A percentile compares a stretch with the other conserved stretches of the same genome.
Evolutionary conservation across 169 alveolate genomes (phyloP).

Genomic region (Neospora caninum): DNA sequence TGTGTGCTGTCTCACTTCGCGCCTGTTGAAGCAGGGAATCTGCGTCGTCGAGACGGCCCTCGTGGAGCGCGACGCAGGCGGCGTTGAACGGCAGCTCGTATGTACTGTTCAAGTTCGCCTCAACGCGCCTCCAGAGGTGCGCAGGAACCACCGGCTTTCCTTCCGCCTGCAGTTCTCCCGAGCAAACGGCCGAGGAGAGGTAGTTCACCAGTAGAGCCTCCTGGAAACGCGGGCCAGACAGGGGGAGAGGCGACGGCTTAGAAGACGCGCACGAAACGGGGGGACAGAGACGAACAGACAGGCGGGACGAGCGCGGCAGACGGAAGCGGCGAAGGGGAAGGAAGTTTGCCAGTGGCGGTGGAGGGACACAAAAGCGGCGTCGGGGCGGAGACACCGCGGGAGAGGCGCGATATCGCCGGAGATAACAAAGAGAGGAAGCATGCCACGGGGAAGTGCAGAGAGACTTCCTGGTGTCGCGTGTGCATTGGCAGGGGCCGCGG

Average conservation of each 20-base stretch:
- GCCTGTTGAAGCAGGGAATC: slow-evolving; percentile 14
- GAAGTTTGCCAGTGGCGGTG: too few relatives aligned
- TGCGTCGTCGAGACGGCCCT: slow-evolving; percentile 30
- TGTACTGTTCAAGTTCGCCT: background rate
- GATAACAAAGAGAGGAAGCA: too few relatives aligned
- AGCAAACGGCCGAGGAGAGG: slow-evolving; percentile 26
- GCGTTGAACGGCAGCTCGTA: slow-evolving; percentile 58
- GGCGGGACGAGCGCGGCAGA: too few relatives aligned
- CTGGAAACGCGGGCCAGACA: background rate
- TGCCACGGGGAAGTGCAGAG: too few relatives aligned
- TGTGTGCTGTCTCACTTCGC: background rate
- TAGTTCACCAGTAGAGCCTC: slow-evolving; percentile 24
- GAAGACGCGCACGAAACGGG: too few relatives aligned
- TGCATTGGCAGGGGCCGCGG: too few relatives aligned
- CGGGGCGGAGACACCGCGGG: too few relatives aligned
- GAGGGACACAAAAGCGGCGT: too few relatives aligned
- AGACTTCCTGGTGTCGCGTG: too few relatives aligned
- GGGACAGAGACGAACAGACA: too few relatives aligned
- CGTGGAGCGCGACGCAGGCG: slow-evolving; percentile 33
- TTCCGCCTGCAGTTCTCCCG: background rate
- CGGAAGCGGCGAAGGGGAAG: too few relatives aligned
- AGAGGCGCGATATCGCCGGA: too few relatives aligned
- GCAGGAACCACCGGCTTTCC: background rate
- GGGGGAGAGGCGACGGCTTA: background rate
- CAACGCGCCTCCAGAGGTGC: background rate